Evolutionary conservation across 2,329 filamentous ascomycete species (phyloP), one percentile per base, ranked within the genome.

Genomic region (Epichloe uncinata): DNA sequence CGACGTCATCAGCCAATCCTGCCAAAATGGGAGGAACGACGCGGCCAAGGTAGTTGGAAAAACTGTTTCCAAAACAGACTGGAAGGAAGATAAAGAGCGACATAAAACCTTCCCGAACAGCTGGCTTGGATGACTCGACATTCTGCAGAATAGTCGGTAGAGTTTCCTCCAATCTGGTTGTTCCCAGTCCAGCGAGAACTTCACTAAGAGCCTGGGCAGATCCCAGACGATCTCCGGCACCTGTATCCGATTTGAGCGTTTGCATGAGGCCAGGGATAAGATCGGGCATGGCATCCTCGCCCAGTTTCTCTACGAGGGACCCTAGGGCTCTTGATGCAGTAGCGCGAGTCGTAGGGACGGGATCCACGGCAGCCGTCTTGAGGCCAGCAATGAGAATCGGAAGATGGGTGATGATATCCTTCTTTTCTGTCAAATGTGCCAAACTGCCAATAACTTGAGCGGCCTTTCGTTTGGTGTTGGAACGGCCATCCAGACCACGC

Each of bases 41-140:
- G 63, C 84, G 89, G 69, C 84, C 87, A 53, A 98, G 83, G 63
- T 98, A 98, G 63, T 88, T 89, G 58, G 93, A 85, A 62, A 98
- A 98, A 66, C 90, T 95, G 75, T 98, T 98, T 61, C 93, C 93
- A 61, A 98, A 98, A 70, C 93, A 98, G 48, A 95, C 93, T 12
- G 93, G 93, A 71, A 98, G 81, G 78, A 96, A 98, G 57, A 98
- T 97, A 70, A 98, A 98, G 40, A 98, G 78, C 7, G 93, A 96
- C 93, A 98, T 98, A 73, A 98, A 98, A 43, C 93, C 93, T 73
- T 98, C 93, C 60, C 93, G 83, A 55, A 98, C 88, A 49, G 89
- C 82, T 16, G 93, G 66, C 68, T 95, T 96, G 57, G 84, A 81
- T 60, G 91, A 97, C 58, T 88, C 83, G 56, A 95, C 91, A 61